Evolutionary conservation across 148 eudicot genomes (phyloP).

Genomic region (Chenopodium suecicum): DNA sequence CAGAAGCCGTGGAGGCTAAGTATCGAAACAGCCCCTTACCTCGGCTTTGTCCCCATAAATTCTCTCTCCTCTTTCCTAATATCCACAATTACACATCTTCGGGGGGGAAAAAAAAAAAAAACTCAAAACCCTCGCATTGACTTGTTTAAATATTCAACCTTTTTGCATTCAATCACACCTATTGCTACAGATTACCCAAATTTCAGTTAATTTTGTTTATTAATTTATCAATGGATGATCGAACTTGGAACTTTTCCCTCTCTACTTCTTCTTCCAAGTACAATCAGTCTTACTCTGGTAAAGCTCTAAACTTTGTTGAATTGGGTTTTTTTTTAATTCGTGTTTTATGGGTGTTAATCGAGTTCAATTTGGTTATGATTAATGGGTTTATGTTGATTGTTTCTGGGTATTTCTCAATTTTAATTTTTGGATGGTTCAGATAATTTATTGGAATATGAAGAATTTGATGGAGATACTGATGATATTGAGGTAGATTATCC

Average conservation of each 20-base stretch:
- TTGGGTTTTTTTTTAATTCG: slow-evolving; percentile 2
- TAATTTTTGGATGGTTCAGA: slow-evolving; percentile 19
- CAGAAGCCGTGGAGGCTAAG: slow-evolving; percentile 15
- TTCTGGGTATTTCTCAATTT: neutral
- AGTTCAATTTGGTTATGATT: neutral
- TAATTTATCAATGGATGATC: slow-evolving; percentile 35
- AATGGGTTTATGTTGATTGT: slow-evolving; percentile 16
- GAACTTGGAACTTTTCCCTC: slow-evolving; percentile 26
- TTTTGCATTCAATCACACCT: neutral
- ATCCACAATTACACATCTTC: no score
- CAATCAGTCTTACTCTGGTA: slow-evolving; percentile 23
- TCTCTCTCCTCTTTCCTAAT: neutral
- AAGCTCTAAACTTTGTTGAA: slow-evolving; percentile 14
- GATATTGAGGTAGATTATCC: slow-evolving; percentile 43
- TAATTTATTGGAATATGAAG: slow-evolving; percentile 33
- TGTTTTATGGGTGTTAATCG: neutral
- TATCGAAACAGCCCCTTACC: slow-evolving; percentile 18
- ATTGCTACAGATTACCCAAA: neutral
- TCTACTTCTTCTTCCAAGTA: slow-evolving; percentile 34
- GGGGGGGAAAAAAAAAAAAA: no score
- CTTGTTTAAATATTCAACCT: neutral
- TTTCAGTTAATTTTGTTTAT: neutral
- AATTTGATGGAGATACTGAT: slow-evolving; percentile 43
- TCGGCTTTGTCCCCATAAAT: neutral
- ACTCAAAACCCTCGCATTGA: slow-evolving; percentile 22